Base-by-base conservation (phyloP, 495 filamentous ascomycete genomes). In the Daldinia loculata region DNA sequence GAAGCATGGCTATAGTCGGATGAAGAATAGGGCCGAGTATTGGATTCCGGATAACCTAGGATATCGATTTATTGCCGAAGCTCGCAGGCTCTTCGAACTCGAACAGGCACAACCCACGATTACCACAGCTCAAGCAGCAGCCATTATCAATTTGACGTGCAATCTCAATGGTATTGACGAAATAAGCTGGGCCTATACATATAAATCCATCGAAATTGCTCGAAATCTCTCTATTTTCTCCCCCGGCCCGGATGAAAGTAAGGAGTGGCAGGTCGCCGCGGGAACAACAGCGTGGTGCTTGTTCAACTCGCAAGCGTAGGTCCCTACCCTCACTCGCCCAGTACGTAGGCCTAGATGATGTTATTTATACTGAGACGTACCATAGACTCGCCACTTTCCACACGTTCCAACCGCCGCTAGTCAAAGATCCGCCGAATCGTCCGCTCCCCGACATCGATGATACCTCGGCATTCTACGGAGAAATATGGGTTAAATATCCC, bases 31-130 rank as follows among this genome's bases (percentile, higher is more conserved):
- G 8, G 71, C 76, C 8, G 72, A 79, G 39, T 77, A 70, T 56
- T 82, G 80, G 80, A 76, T 76, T 8, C 79, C 80, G 0, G 73
- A 76, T 30, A 77, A 72, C 24, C 45, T 80, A 15, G 75, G 75
- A 0, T 81, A 81, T 41, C 75, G 78, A 38, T 81, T 82, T 22
- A 77, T 81, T 11, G 80, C 80, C 38, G 80, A 82, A 67, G 74
- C 80, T 26, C 76, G 69, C 11, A 68, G 80, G 22, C 73, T 82
- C 2, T 76, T 78, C 52, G 80, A 82, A 52, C 64, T 78, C 15
- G 76, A 81, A 51, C 52, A 71, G 15, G 71, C 71, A 11, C 26
- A 67, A 24, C 69, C 74, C 6, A 63, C 63, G 17, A 68, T 82
- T 5, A 74, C 72, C 30, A 77, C 80, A 0, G 75, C 79, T 34